These are phyloP conservation scores for Ceratobasidium sp. DNA, from an alignment of 1,284 basidiomycete genomes.

Conservation along the genomic window DNA sequence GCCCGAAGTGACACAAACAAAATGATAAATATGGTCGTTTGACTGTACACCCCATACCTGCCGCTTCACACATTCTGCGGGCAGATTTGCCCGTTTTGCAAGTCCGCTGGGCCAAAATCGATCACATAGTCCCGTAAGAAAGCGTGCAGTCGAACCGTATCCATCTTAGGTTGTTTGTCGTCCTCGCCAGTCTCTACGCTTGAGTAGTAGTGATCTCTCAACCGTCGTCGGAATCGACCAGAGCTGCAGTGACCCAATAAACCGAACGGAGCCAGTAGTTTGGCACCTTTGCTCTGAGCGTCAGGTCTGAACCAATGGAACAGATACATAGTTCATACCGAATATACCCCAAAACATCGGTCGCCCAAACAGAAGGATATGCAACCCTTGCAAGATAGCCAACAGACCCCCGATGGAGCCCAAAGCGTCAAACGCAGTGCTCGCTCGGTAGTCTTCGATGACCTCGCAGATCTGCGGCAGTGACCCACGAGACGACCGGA, in stretches of 20 bases:
- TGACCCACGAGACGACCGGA: neutral
- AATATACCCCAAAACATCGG: conserved; percentile 20
- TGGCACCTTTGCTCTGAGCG: neutral
- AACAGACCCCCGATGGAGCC: conserved; percentile 1
- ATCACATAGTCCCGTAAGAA: conserved; percentile 18
- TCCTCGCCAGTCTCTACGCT: neutral
- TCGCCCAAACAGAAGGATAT: conserved; percentile 6
- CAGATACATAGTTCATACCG: neutral
- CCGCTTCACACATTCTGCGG: too few relatives aligned
- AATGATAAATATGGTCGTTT: too few relatives aligned
- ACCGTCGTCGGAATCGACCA: neutral
- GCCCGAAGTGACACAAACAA: too few relatives aligned
- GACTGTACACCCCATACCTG: too few relatives aligned
- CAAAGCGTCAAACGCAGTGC: conserved; percentile 6
- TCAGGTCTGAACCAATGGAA: neutral
- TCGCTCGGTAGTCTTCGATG: conserved; percentile 12
- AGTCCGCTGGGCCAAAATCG: conserved; percentile 12
- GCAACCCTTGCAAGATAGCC: conserved; percentile 4
- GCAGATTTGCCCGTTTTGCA: too few relatives aligned
- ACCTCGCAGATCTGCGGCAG: conserved; percentile 5
- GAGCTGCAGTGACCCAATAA: conserved; percentile 1
- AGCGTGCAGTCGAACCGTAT: neutral
- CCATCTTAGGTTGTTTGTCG: neutral
- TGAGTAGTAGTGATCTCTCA: neutral
- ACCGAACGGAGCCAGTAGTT: conserved; percentile 3